Conservation (phyloP, 768 basidiomycete species). For the Psilocybe cubensis region DNA sequence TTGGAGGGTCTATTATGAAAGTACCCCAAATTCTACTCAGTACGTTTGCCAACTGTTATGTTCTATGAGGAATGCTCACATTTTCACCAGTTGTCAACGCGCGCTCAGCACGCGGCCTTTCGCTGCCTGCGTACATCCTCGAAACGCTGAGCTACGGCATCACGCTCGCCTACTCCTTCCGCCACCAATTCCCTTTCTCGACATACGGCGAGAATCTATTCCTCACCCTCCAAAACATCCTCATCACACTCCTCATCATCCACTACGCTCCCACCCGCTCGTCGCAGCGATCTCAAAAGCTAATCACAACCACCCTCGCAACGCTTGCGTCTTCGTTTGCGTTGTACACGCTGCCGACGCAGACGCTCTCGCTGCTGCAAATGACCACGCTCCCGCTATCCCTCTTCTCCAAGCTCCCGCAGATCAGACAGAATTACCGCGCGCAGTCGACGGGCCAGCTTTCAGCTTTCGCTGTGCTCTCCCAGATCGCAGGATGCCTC, state of each 20-base stretch:
- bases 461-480: conserved; percentile 88
- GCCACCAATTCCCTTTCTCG: conserved; percentile 90
- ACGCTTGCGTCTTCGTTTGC: conserved; percentile 33
- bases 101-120: conserved; percentile 84
- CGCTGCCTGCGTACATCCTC: conserved; percentile 83
- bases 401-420: conserved; percentile 92
- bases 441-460: conserved; percentile 89
- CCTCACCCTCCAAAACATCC: conserved; percentile 84
- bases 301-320: conserved; percentile 33
- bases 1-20: conserved; percentile 95
- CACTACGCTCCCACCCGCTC: conserved; percentile 50
- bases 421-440: conserved; percentile 82
- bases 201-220: conserved; percentile 98
- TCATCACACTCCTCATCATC: conserved; percentile 89
- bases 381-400: conserved; percentile 88
- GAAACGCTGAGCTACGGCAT: conserved; percentile 93
- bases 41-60: too few species aligned
- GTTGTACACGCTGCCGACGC: conserved; percentile 51
- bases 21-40: conserved; percentile 91
- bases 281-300: conserved; percentile 31
- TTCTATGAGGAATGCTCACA: too few species aligned
- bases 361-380: conserved; percentile 71
- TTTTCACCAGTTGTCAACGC: conserved; percentile 77
- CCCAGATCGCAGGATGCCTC: conserved; percentile 87
- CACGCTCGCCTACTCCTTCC: conserved; percentile 83